A percentile compares a stretch with the other conserved stretches of the same genome.
These are phyloP conservation scores for Dalechampia spathulata DNA, from an alignment of 441 rosid species.

Conservation along the genomic window DNA sequence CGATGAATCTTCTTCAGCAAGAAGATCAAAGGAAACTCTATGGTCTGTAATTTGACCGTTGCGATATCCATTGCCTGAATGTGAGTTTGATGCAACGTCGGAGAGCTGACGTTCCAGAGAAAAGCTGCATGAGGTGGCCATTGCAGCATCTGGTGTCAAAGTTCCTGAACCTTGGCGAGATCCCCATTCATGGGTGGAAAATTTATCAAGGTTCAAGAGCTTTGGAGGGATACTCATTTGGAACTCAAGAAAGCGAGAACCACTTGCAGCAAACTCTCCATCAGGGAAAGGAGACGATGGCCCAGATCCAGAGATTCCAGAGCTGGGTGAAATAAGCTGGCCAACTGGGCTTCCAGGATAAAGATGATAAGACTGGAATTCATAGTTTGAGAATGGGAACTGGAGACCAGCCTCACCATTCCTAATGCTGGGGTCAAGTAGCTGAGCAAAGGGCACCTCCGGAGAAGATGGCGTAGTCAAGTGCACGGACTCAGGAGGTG, in stretches of 20 bases:
- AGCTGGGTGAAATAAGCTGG: constrained; percentile 80
- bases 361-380: constrained; percentile 71
- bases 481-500: constrained; percentile 77
- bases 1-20: constrained; percentile 38
- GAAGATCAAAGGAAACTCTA: constrained; percentile 50
- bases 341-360: constrained; percentile 98
- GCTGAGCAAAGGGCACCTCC: constrained; percentile 90
- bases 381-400: constrained; percentile 51
- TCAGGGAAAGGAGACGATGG: constrained; percentile 92
- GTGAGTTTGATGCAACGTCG: constrained; percentile 18
- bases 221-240: constrained; percentile 51
- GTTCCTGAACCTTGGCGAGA: constrained; percentile 38
- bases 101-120: constrained; percentile 24
- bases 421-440: constrained; percentile 47
- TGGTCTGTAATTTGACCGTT: constrained; percentile 22
- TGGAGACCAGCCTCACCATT: constrained; percentile 29
- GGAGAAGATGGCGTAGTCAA: constrained; percentile 91
- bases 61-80: constrained; percentile 13
- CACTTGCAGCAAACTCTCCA: constrained; percentile 33
- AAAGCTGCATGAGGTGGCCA: constrained; percentile 28
- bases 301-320: constrained; percentile 80
- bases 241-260: constrained; percentile 48
- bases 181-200: constrained; percentile 31
- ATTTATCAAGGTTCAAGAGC: constrained; percentile 52
- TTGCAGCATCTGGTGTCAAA: constrained; percentile 44